Evolutionary conservation across 345 rosid species (phyloP).

Genomic region (Diplotaxis tenuifolia): DNA sequence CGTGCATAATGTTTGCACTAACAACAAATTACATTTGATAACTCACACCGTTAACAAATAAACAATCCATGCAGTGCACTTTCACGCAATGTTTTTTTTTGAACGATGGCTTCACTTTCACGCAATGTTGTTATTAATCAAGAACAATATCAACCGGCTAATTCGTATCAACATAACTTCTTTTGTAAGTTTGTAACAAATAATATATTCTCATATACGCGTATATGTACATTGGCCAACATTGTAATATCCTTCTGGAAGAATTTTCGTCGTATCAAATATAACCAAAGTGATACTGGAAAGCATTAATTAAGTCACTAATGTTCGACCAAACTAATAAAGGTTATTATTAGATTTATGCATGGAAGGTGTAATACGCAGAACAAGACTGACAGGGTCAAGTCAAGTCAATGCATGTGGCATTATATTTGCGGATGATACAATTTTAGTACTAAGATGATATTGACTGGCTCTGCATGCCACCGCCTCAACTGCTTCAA

Average conservation of each 20-base stretch:
- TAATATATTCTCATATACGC: neutral
- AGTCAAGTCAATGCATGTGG: constrained; percentile 31
- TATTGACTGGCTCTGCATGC: neutral
- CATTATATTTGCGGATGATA: neutral
- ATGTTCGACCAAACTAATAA: neutral
- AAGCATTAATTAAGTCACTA: neutral
- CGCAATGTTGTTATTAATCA: neutral
- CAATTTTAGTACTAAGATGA: neutral
- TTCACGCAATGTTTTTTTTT: too few species aligned
- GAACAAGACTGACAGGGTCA: constrained; percentile 18
- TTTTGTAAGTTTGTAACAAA: neutral
- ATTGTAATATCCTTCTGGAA: constrained; percentile 1
- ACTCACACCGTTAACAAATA: neutral
- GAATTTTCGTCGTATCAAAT: neutral
- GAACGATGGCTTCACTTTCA: too few species aligned
- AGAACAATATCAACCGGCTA: neutral
- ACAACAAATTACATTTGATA: neutral
- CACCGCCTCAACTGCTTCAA: constrained; percentile 12
- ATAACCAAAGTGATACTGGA: neutral
- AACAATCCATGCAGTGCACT: neutral
- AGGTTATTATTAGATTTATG: constrained; percentile 10
- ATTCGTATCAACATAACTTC: neutral
- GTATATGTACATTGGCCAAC: neutral
- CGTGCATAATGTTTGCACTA: neutral
- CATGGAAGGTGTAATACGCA: constrained; percentile 1